phyloP scores from a whole-genome alignment of 140 eudicot genomes.

The Bidens hawaiensis region DNA sequence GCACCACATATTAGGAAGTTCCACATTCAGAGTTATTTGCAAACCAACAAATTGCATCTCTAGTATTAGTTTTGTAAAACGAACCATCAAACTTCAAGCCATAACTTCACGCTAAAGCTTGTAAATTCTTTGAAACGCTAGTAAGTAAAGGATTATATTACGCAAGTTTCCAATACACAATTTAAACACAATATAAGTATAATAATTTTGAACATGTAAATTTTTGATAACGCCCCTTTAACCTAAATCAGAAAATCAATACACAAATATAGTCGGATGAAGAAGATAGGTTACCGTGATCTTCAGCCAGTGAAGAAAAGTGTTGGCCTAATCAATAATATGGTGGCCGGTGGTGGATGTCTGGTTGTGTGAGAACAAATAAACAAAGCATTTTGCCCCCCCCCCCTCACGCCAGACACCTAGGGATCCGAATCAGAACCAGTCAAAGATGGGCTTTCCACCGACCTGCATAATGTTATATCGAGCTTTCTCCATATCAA shows the following conservation, averaged over 20 bases:
- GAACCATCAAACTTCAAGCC: neutral
- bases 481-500: too few species aligned
- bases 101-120: neutral
- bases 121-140: neutral
- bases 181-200: neutral
- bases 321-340: neutral
- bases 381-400: too few species aligned
- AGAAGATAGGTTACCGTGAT: constrained; percentile 24
- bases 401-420: too few species aligned
- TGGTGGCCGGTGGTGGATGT: constrained; percentile 24
- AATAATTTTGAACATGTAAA: constrained; percentile 1
- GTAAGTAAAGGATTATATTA: neutral
- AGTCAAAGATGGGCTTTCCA: too few species aligned
- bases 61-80: too few species aligned
- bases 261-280: neutral
- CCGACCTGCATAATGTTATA: too few species aligned
- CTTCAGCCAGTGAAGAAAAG: constrained; percentile 13
- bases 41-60: too few species aligned
- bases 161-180: neutral
- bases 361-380: too few species aligned
- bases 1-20: too few species aligned
- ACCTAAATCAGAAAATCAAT: neutral
- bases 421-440: too few species aligned
- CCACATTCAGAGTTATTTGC: too few species aligned
- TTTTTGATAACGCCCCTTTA: too few species aligned